Evolutionary conservation across 257 asterid species (phyloP), one percentile per base, ranked within the genome.

Genomic region (Ophiorrhiza pumila): DNA sequence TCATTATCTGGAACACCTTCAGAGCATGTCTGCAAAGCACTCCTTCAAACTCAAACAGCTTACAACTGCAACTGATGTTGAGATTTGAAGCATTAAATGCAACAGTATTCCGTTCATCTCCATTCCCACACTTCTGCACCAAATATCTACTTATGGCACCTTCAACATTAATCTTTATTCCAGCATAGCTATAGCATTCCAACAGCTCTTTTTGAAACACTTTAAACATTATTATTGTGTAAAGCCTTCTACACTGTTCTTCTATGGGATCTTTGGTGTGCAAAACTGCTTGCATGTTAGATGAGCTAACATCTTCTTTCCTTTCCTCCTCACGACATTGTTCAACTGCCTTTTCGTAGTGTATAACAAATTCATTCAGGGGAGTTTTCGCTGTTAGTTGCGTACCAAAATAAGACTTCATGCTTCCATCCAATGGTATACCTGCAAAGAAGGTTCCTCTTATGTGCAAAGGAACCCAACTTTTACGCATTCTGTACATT

Each of bases 191-290:
- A 47, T 85, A 91, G 86, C 98, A 88, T 63, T 91, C 98, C 81
- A 91, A 65, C 71, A 93, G 93, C 90, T 93, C 98, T 80, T 86
- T 91, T 79, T 94, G 98, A 78, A 94, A 91, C 45, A 84, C 89
- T 79, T 94, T 91, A 81, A 94, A 91, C 91, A 88, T 85, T 42
- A 85, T 70, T 15, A 83, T 69, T 2, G 98, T 90, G 89, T 91
- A 94, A 2, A 94, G 93, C 83, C 91, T 78, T 75, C 97, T 78
- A 77, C 95, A 90, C 58, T 94, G 98, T 60, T 91, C 98, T 83
- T 94, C 98, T 8, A 94, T 91, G 11, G 98, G 97, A 74, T 94
- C 98, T 80, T 91, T 90, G 2, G 97, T 90, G 84, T 91, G 97
- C 72, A 91, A 65, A 75, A 84, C 92, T 41, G 91, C 80, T 55